Base-by-base conservation (phyloP, 2,329 filamentous ascomycete species). In the Trichophaea hybrida region DNA sequence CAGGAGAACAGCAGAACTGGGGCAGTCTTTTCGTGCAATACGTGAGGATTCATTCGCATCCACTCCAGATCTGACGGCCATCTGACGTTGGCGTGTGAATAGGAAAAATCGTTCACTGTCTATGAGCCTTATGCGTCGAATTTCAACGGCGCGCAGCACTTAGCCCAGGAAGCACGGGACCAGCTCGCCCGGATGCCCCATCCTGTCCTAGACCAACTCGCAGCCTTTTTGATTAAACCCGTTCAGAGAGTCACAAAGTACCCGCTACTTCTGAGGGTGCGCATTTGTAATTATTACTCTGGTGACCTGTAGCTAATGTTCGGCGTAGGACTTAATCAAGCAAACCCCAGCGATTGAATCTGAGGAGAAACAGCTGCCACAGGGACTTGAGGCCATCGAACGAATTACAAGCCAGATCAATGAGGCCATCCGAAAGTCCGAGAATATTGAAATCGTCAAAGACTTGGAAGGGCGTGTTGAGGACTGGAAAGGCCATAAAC, bases 81-180 rank as follows among this genome's bases (percentile, higher is more conserved):
- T 55, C 35, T 43, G 17, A 55, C 40, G 13, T 46, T 51, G 48
- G 32, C 51, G 51, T n/a, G 34, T 44, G 17, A 43, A 34, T 33
- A 55, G 53, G 53, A 55, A 46, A 55, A 55, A 61, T 81, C 83
- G 0, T 96, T 98, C 72, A 82, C 85, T 63, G 90, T 95, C 61
- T 98, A 98, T 71, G 88, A 95, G 69, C 90, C 90, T 1, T 98
- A 97, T 69, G 97, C 97, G 67, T 88, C 93, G 37, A 98, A 98
- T 70, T 69, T 69, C 55, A 67, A 68, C 35, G 62, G 63, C 49
- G 67, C 67, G 1, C 66, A 68, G 48, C 65, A 66, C 34, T 61
- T 69, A 48, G 66, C 67, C 13, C 58, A 67, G n/a, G 59, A 63
- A 43, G 64, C 68, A 48, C 63, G 61, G n/a, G 61, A 59, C 12